Conservation (phyloP, 176 grass and related monocot genomes). For the Phragmites australis region DNA sequence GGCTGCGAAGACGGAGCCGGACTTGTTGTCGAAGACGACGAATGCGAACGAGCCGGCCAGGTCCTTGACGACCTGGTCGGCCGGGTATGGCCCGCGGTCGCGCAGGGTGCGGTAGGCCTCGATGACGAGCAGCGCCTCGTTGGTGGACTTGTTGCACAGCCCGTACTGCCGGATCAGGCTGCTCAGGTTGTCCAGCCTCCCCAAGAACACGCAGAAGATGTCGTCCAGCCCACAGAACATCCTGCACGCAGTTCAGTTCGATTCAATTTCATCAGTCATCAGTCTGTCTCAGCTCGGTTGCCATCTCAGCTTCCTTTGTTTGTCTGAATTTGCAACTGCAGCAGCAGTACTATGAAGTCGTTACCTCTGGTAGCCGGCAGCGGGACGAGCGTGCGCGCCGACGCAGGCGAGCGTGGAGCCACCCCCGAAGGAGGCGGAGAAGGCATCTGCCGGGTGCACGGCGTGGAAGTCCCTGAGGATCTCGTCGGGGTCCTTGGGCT, state of each 20-base stretch:
- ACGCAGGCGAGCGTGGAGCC: constrained; percentile 87
- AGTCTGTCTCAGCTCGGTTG: background rate
- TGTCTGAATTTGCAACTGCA: too few relatives aligned
- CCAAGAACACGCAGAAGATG: constrained; percentile 82
- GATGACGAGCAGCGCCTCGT: constrained; percentile 79
- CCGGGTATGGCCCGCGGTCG: constrained; percentile 91
- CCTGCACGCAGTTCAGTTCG: constrained; percentile 1
- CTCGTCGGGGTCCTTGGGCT: constrained; percentile 68
- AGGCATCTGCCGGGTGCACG: constrained; percentile 44
- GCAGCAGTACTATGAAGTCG: too few relatives aligned
- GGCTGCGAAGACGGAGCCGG: constrained; percentile 69
- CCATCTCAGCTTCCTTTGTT: background rate
- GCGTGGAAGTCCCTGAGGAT: constrained; percentile 77
- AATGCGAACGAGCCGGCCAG: constrained; percentile 80
- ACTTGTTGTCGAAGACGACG: constrained; percentile 76
- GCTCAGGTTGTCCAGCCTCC: constrained; percentile 74
- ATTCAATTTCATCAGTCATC: background rate
- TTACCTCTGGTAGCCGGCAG: constrained; percentile 38
- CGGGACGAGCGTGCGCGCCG: background rate
- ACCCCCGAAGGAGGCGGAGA: constrained; percentile 67
- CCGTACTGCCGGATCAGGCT: constrained; percentile 86
- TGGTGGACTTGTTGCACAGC: constrained; percentile 52
- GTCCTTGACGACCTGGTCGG: constrained; percentile 96
- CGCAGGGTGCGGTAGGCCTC: constrained; percentile 90
- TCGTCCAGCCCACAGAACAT: constrained; percentile 85